These are phyloP conservation scores for Salix udensis DNA, from an alignment of 345 rosid genomes.

Conservation along the genomic window DNA sequence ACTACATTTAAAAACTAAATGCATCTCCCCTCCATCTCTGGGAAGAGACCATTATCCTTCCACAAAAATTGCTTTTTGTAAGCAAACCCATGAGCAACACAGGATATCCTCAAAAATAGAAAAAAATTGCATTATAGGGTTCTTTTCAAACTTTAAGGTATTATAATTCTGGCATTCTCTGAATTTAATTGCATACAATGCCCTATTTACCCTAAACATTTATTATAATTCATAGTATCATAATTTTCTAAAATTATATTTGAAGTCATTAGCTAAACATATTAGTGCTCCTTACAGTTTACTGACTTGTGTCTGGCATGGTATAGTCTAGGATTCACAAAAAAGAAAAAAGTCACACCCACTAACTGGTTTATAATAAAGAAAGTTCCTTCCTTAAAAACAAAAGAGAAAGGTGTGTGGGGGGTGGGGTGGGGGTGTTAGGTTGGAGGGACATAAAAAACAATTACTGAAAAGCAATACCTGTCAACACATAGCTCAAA, in stretches of 20 bases:
- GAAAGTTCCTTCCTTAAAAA: neutral
- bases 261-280: neutral
- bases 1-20: too few species aligned
- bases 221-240: neutral
- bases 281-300: neutral
- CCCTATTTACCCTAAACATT: neutral
- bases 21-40: neutral
- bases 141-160: neutral
- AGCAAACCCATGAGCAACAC: neutral
- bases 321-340: neutral
- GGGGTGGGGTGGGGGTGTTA: neutral
- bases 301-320: neutral
- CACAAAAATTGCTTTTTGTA: neutral
- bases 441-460: neutral
- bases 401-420: neutral
- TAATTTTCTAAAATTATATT: neutral
- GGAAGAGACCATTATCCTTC: neutral
- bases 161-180: neutral
- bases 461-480: constrained; percentile 34
- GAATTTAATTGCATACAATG: neutral
- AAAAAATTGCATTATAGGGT: neutral
- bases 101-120: neutral
- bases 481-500: constrained; percentile 74
- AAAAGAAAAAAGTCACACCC: neutral
- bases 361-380: neutral